Percentiles rank a stretch among this genome's conserved stretches.
These are phyloP conservation scores for Cinchona pubescens DNA, from an alignment of 257 asterid species.

Conservation along the genomic window DNA sequence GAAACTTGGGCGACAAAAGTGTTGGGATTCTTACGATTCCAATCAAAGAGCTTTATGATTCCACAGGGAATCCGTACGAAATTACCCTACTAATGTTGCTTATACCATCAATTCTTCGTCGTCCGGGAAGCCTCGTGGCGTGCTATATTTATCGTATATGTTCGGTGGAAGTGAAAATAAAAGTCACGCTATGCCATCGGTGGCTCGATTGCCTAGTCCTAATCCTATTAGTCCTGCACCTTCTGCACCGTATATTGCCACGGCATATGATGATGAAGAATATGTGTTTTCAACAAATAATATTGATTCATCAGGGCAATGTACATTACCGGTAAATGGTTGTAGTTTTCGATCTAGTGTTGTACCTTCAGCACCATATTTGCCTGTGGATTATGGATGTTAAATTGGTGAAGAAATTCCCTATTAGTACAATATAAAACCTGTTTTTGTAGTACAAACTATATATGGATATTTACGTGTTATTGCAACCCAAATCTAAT, in stretches of 20 bases:
- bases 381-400: background rate
- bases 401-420: too few relatives aligned
- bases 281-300: background rate
- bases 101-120: background rate
- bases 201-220: too few relatives aligned
- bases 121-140: slow-evolving; percentile 11
- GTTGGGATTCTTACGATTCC: slow-evolving; percentile 11
- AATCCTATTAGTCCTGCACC: background rate
- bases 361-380: slow-evolving; percentile 3
- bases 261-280: background rate
- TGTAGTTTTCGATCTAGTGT: background rate
- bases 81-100: slow-evolving; percentile 1
- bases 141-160: slow-evolving; percentile 14
- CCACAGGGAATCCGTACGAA: too few relatives aligned
- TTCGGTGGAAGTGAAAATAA: background rate
- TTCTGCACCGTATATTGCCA: slow-evolving; percentile 2
- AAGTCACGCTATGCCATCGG: background rate
- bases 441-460: too few relatives aligned
- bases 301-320: background rate
- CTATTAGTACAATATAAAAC: too few relatives aligned
- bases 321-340: background rate
- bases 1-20: slow-evolving; percentile 6
- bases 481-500: too few relatives aligned
- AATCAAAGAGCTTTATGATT: background rate
- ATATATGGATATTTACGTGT: too few relatives aligned